Percentiles rank a stretch among this genome's conserved stretches.
These are phyloP conservation scores for Vachellia pachyceras DNA, from an alignment of 306 rosid genomes.

Conservation along the genomic window DNA sequence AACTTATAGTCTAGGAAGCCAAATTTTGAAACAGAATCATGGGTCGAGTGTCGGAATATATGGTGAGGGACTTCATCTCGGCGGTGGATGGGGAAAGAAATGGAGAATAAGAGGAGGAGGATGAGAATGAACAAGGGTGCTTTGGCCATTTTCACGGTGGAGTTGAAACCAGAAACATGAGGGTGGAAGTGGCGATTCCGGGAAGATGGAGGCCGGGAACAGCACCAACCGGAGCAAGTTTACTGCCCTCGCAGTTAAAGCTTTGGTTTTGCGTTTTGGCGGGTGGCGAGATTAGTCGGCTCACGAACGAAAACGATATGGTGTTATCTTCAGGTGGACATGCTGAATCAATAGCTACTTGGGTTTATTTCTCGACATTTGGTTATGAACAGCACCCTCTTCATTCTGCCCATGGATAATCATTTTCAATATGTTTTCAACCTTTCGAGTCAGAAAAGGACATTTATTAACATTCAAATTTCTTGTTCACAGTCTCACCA, in stretches of 20 bases:
- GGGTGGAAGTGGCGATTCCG: not conserved
- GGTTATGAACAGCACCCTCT: too few relatives aligned
- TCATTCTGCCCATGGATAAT: too few relatives aligned
- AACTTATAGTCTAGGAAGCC: too few relatives aligned
- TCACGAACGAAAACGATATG: not conserved
- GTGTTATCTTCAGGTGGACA: not conserved
- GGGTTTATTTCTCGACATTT: too few relatives aligned
- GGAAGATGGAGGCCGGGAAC: not conserved
- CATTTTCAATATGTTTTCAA: too few relatives aligned
- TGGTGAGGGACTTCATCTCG: conserved; percentile 81
- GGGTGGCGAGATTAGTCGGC: not conserved
- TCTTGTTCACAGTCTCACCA: too few relatives aligned
- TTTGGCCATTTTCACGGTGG: conserved; percentile 49
- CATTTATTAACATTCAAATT: too few relatives aligned
- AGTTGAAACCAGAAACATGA: too few relatives aligned
- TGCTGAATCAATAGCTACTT: too few relatives aligned
- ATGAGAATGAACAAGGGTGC: conserved; percentile 35
- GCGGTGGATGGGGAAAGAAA: conserved; percentile 51
- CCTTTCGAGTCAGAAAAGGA: too few relatives aligned
- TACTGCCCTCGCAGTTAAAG: too few relatives aligned
- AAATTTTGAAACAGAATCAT: conserved; percentile 93
- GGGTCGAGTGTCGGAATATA: conserved; percentile 68
- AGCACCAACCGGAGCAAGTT: not conserved
- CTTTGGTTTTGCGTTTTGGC: not conserved
- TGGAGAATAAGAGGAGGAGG: conserved; percentile 28